Evolutionary conservation across 176 grass and related monocot species (phyloP).

Genomic region (Phoenix dactylifera): DNA sequence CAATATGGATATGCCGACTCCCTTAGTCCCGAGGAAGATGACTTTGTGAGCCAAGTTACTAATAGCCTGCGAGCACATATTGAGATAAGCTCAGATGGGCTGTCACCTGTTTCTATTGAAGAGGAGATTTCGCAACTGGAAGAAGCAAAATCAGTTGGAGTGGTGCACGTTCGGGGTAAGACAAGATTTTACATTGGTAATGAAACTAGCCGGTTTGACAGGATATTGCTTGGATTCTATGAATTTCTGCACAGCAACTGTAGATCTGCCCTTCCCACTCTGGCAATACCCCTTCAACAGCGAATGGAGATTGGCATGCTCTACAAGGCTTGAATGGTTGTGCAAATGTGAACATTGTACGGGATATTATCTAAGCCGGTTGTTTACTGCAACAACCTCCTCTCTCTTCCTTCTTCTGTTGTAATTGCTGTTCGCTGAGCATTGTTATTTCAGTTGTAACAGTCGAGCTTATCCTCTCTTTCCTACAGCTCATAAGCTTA

Average conservation of each 20-base stretch:
- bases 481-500: too few relatives aligned
- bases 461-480: too few relatives aligned
- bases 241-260: conserved; percentile 75
- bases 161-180: conserved; percentile 60
- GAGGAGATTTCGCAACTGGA: conserved; percentile 42
- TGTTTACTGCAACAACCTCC: too few relatives aligned
- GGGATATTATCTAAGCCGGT: too few relatives aligned
- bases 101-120: background rate
- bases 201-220: conserved; percentile 44
- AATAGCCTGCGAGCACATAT: conserved; percentile 21
- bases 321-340: conserved; percentile 33
- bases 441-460: too few relatives aligned
- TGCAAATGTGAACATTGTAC: background rate
- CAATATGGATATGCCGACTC: conserved; percentile 61
- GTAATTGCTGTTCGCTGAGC: too few relatives aligned
- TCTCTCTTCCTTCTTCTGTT: too few relatives aligned
- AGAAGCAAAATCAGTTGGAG: conserved; percentile 25
- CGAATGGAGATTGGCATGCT: conserved; percentile 74
- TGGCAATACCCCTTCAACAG: conserved; percentile 47
- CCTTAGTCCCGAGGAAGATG: conserved; percentile 23
- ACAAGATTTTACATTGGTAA: conserved; percentile 62
- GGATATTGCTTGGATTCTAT: conserved; percentile 52
- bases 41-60: conserved; percentile 44
- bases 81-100: conserved; percentile 6
- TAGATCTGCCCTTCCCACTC: conserved; percentile 43